phyloP scores from a whole-genome alignment of 2,329 filamentous ascomycete species.

The Diaporthe aspalathi region DNA sequence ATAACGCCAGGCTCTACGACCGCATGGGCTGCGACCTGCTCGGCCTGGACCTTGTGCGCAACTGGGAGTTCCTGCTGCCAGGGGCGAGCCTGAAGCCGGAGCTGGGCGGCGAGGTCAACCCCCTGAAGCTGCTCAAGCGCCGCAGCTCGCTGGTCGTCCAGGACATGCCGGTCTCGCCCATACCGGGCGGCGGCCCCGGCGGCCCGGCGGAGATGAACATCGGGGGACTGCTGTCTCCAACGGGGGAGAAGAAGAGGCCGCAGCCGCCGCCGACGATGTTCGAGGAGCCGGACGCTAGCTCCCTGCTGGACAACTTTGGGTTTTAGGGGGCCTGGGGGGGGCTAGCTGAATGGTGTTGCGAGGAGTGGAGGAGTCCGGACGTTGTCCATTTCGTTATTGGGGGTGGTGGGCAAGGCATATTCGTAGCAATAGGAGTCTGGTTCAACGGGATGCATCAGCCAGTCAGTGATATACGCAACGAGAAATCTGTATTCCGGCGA shows the following conservation, averaged over 20 bases:
- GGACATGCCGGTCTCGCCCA: slow-evolving; percentile 67
- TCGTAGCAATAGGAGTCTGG: background rate
- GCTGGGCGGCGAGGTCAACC: slow-evolving; percentile 67
- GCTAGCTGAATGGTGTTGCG: background rate
- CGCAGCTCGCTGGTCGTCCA: slow-evolving; percentile 84
- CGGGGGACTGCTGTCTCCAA: slow-evolving; percentile 13
- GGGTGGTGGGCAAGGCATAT: background rate
- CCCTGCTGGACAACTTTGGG: slow-evolving; percentile 91
- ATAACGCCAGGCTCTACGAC: slow-evolving; percentile 85
- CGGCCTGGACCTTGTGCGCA: slow-evolving; percentile 84
- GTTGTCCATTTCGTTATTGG: background rate
- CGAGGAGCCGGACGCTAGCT: slow-evolving; percentile 90
- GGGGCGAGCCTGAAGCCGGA: slow-evolving; percentile 47
- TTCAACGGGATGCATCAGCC: background rate
- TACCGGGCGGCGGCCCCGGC: slow-evolving; percentile 44
- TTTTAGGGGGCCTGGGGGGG: slow-evolving; percentile 65
- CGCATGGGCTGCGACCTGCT: slow-evolving; percentile 94
- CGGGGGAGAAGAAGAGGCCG: slow-evolving; percentile 44
- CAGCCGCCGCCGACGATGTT: slow-evolving; percentile 81
- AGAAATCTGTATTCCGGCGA: background rate
- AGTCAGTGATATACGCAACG: background rate
- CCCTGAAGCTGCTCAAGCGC: slow-evolving; percentile 74
- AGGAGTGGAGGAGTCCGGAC: background rate
- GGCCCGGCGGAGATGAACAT: slow-evolving; percentile 55
- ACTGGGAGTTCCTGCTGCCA: slow-evolving; percentile 82